Conservation (phyloP, 2,329 filamentous ascomycete genomes). For the Geosmithia putterillii region DNA sequence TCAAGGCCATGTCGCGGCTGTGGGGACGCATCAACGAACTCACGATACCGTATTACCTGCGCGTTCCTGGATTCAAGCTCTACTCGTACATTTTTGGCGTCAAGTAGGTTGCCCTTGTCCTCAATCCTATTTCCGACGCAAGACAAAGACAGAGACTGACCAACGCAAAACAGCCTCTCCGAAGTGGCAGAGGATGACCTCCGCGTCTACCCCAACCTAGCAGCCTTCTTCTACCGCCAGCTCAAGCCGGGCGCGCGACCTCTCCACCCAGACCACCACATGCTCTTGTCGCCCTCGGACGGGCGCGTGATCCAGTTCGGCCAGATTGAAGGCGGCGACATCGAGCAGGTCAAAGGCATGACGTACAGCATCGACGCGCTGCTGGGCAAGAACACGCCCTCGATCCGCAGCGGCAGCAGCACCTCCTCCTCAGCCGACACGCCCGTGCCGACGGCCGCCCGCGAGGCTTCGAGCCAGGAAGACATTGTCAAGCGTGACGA, state of each 20-base stretch:
- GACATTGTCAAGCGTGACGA: constrained; percentile 69
- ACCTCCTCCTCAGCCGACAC: constrained; percentile 6
- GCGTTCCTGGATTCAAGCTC: constrained; percentile 80
- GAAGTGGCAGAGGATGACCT: constrained; percentile 85
- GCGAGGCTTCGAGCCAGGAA: constrained; percentile 33
- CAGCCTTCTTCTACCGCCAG: constrained; percentile 92
- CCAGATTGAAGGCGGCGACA: constrained; percentile 81
- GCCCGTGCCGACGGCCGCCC: constrained; percentile 10
- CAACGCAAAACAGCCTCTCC: constrained; percentile 43
- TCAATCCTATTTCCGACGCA: neutral
- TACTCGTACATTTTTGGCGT: constrained; percentile 91
- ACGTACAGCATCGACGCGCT: constrained; percentile 94
- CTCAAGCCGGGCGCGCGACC: constrained; percentile 82
- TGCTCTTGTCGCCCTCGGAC: constrained; percentile 79
- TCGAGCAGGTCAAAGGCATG: constrained; percentile 98
- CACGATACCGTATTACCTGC: constrained; percentile 74
- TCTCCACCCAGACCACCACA: constrained; percentile 67
- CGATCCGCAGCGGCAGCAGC: constrained; percentile 37
- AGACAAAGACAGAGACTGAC: neutral
- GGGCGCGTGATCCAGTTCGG: constrained; percentile 88
- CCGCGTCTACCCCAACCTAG: constrained; percentile 81
- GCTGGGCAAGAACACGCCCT: constrained; percentile 54
- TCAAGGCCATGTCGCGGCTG: constrained; percentile 79
- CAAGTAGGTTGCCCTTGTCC: constrained; percentile 31
- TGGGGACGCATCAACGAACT: constrained; percentile 92